Evolutionary conservation across 768 basidiomycete genomes (phyloP).

Genomic region (Cyclocybe aegerita): DNA sequence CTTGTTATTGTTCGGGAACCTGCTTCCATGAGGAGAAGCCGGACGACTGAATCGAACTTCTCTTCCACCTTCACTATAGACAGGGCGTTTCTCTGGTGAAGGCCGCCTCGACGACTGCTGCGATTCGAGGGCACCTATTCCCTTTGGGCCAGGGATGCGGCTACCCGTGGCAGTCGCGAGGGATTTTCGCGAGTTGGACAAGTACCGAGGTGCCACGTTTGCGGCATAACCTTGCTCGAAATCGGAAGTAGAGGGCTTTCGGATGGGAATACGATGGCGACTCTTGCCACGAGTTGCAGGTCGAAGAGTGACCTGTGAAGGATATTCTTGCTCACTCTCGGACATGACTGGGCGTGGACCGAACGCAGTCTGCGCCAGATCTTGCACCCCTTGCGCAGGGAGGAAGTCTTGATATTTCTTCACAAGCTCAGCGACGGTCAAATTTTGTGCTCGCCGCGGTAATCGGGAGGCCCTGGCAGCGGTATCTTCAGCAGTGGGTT

Average conservation of each 20-base stretch:
- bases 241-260: conserved; percentile 72
- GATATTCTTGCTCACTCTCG: conserved; percentile 80
- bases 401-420: conserved; percentile 79
- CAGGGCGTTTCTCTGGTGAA: conserved; percentile 71
- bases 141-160: conserved; percentile 56
- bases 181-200: conserved; percentile 53
- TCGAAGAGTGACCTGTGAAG: conserved; percentile 26
- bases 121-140: conserved; percentile 48
- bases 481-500: conserved; percentile 21
- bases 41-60: conserved; percentile 45
- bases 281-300: conserved; percentile 47
- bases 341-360: conserved; percentile 60
- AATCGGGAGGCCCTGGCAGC: conserved; percentile 52
- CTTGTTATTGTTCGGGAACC: conserved; percentile 25
- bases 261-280: conserved; percentile 47
- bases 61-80: conserved; percentile 35
- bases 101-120: conserved; percentile 58
- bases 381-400: conserved; percentile 70
- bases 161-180: conserved; percentile 32
- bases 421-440: conserved; percentile 83
- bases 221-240: conserved; percentile 91
- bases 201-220: conserved; percentile 82
- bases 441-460: conserved; percentile 59
- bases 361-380: conserved; percentile 69
- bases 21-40: conserved; percentile 42